Percentiles rank a stretch among this genome's conserved stretches.
These are phyloP conservation scores for Leptographium galeiforme DNA, from an alignment of 2,329 filamentous ascomycete species.

Conservation along the genomic window DNA sequence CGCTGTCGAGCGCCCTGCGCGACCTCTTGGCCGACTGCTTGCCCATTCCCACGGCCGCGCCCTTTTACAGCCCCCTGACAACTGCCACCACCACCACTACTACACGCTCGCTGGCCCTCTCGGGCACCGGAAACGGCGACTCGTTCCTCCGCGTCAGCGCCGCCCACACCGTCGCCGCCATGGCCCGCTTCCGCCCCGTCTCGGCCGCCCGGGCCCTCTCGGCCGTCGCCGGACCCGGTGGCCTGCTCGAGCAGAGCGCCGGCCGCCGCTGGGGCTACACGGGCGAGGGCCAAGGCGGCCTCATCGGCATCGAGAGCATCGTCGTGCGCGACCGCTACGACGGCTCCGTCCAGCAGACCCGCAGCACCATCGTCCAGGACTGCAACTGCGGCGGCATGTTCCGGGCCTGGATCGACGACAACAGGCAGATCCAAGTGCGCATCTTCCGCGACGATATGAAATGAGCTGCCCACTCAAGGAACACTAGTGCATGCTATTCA, in stretches of 20 bases:
- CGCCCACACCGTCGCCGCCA: constrained; percentile 57
- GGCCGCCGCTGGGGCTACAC: constrained; percentile 58
- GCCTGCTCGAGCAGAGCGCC: constrained; percentile 62
- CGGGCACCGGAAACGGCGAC: constrained; percentile 79
- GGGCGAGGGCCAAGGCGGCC: constrained; percentile 71
- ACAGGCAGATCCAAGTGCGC: constrained; percentile 42
- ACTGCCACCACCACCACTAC: background rate
- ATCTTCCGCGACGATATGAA: constrained; percentile 31
- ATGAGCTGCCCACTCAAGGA: too few species aligned
- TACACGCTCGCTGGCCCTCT: constrained; percentile 42
- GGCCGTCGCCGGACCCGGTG: constrained; percentile 54
- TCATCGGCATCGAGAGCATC: constrained; percentile 64
- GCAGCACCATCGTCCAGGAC: constrained; percentile 52
- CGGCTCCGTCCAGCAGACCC: constrained; percentile 25
- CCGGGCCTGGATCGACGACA: constrained; percentile 58
- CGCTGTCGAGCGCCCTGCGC: constrained; percentile 29
- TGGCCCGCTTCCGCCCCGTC: constrained; percentile 48
- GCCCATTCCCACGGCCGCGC: constrained; percentile 24
- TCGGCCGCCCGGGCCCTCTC: constrained; percentile 45
- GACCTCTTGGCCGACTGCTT: constrained; percentile 47
- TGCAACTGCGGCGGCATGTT: constrained; percentile 87
- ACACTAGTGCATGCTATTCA: background rate
- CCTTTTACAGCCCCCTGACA: constrained; percentile 22
- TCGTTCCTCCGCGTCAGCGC: constrained; percentile 66
- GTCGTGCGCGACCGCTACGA: constrained; percentile 31